Evolutionary conservation across 345 rosid genomes (phyloP).

Genomic region (Sisymbrium irio): DNA sequence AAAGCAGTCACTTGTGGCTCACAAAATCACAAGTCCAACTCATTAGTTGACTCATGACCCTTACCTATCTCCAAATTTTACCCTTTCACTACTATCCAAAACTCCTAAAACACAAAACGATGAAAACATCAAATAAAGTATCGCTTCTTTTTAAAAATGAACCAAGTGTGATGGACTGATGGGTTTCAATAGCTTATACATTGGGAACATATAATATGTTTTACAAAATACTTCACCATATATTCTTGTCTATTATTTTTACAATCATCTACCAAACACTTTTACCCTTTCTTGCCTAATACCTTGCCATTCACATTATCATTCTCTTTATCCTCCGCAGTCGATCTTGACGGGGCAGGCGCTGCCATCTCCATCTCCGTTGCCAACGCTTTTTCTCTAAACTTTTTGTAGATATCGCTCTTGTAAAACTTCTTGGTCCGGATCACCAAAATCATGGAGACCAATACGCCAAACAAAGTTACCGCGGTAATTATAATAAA

Average conservation of each 20-base stretch:
- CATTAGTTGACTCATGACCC: conserved; percentile 1
- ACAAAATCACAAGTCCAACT: conserved; percentile 22
- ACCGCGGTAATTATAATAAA: conserved; percentile 43
- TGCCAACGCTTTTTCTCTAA: conserved; percentile 30
- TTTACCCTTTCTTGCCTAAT: conserved; percentile 15
- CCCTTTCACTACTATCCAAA: conserved; percentile 14
- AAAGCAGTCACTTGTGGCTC: conserved; percentile 14
- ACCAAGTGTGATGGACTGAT: conserved; percentile 2
- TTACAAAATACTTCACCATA: conserved; percentile 8
- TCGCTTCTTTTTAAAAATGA: neutral
- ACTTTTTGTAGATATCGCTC: conserved; percentile 52
- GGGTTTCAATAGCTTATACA: conserved; percentile 1
- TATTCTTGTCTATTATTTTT: neutral
- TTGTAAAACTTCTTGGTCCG: conserved; percentile 49
- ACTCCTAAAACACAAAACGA: conserved; percentile 10
- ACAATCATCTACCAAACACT: conserved; percentile 6
- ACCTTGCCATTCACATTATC: conserved; percentile 15
- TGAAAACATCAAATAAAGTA: conserved; percentile 13
- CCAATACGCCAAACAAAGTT: conserved; percentile 43
- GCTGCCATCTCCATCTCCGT: conserved; percentile 27
- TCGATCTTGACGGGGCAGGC: neutral
- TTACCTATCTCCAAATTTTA: conserved; percentile 17
- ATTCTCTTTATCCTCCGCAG: conserved; percentile 3
- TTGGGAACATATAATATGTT: conserved; percentile 4
- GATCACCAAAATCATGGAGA: conserved; percentile 43